Base-by-base conservation (phyloP, 768 basidiomycete species). In the Trametes cingulata region DNA sequence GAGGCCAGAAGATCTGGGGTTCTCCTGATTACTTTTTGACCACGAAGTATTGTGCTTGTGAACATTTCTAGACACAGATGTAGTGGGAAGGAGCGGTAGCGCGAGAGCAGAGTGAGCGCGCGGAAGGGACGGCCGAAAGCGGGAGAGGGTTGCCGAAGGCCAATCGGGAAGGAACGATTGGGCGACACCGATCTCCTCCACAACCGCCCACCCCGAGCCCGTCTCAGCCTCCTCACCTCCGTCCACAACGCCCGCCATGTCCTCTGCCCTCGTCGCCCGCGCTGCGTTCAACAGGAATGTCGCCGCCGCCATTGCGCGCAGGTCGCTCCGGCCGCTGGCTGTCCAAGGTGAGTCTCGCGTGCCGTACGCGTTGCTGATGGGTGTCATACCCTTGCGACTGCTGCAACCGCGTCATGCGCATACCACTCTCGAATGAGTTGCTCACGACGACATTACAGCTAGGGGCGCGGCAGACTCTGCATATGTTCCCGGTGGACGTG, bases 401-500 rank as follows among this genome's bases (percentile, higher is more conserved):
- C 4, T 20, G 37, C 55, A 35, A 17, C 35, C 19, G 50, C 22
- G 6, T 19, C 9, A 12, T 24, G 20, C 22, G 20, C 35, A 45
- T n/a, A 4, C n/a, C 35, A 17, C 22, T 2, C 17, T 19, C 24
- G 19, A 22, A 8, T 29, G 6, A 13, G 37, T 19, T 29, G 25
- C 42, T 49, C 27, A 58, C 24, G 27, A 39, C 22, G 9, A 19
- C 14, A 2, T 35, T 35, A 19, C 46, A 64, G 65, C 61, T 27
- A 58, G 67, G 24, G 58, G 60, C 20, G 63, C 56, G 33, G 65
- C 67, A n/a, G 67, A 69, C 51, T 48, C 64, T 46, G 68, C 69
- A 59, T 88, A 88, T 63, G 81, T 88, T 65, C 86, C 88, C 48
- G 88, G 88, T 61, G 87, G 88, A 68, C 87, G 87, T 88, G 71